phyloP scores from a whole-genome alignment of 169 alveolate genomes.

The Plasmodium vivax region DNA sequence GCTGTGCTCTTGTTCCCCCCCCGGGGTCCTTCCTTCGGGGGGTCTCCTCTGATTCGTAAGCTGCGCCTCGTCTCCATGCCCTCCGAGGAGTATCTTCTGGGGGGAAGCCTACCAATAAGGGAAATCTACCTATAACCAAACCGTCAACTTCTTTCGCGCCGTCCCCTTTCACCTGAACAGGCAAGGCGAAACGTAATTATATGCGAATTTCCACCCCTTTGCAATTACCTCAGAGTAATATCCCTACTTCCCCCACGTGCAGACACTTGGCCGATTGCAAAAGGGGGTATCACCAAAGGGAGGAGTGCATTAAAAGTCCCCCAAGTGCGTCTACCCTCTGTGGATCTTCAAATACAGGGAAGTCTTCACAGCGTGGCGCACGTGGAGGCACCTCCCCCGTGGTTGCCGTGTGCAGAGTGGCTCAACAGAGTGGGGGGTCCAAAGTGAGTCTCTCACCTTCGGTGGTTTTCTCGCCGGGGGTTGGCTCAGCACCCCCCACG shows the following conservation, averaged over 20 bases:
- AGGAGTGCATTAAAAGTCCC: background rate
- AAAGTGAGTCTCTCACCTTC: background rate
- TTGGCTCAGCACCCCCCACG: background rate
- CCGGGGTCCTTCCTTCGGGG: background rate
- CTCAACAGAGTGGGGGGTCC: background rate
- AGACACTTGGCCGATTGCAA: background rate
- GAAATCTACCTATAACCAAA: background rate
- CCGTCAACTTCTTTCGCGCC: background rate
- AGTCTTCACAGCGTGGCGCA: background rate
- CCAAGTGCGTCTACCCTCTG: background rate
- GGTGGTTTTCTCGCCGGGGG: background rate
- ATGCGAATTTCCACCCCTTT: background rate
- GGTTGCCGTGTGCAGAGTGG: background rate
- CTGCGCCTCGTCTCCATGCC: conserved; percentile 58
- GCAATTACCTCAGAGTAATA: background rate
- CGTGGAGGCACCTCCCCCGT: background rate
- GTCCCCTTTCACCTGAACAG: background rate
- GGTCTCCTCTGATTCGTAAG: background rate
- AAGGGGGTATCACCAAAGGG: background rate
- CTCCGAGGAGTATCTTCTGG: background rate
- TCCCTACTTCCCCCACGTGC: background rate
- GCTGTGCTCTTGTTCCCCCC: background rate
- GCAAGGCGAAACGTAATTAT: background rate
- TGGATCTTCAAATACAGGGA: background rate
- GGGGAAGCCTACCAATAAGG: background rate